These are phyloP conservation scores for Geosiphon pyriformis DNA, from an alignment of 192 early-diverging fungal genomes.

Conservation along the genomic window DNA sequence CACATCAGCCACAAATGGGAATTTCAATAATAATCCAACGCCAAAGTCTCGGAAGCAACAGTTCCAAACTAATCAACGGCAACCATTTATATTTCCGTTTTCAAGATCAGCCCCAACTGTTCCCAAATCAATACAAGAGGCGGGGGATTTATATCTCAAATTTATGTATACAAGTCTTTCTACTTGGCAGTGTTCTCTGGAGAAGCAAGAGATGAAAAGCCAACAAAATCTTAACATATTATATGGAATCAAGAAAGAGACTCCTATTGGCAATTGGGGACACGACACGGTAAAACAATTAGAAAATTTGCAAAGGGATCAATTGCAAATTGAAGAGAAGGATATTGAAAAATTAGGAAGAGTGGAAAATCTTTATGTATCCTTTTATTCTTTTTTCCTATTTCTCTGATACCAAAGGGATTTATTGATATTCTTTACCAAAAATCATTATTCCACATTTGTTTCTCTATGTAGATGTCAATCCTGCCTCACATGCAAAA, in stretches of 20 bases:
- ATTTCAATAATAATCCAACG: conserved; percentile 4
- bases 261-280: conserved; percentile 26
- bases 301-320: no score
- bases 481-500: conserved; percentile 51
- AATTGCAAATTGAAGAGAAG: conserved; percentile 28
- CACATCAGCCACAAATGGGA: conserved; percentile 3
- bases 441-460: no score
- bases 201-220: conserved; percentile 40
- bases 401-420: no score
- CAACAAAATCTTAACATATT: conserved; percentile 21
- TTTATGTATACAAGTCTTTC: conserved; percentile 44
- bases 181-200: conserved; percentile 41
- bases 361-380: conserved; percentile 51
- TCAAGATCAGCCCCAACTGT: conserved; percentile 33
- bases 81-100: conserved; percentile 47
- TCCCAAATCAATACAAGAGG: conserved; percentile 45
- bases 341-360: conserved; percentile 37
- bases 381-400: conserved; percentile 12
- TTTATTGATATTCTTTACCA: no score
- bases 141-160: conserved; percentile 43
- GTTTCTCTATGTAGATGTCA: conserved; percentile 28
- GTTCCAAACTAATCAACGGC: conserved; percentile 28
- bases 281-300: no score
- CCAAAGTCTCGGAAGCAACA: conserved; percentile 24
- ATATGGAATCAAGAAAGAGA: conserved; percentile 24